Conservation (phyloP, 192 early-diverging fungal genomes). For the Spizellomyces punctatus region DNA sequence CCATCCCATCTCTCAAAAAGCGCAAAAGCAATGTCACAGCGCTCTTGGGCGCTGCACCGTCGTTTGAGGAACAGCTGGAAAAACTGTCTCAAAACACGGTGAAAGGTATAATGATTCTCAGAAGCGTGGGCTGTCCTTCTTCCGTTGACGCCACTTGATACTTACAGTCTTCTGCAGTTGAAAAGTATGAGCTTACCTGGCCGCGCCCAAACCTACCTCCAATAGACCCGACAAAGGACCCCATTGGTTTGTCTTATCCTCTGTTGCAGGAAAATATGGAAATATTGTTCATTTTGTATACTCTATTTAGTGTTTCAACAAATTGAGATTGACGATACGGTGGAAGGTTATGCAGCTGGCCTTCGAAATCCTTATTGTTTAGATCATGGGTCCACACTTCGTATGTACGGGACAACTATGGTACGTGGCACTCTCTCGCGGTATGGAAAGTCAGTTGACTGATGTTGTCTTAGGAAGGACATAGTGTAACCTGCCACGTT, state of each 20-base stretch:
- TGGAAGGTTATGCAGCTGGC: constrained; percentile 33
- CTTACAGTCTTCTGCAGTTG: constrained; percentile 9
- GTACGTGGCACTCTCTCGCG: constrained; percentile 35
- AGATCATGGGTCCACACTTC: constrained; percentile 60
- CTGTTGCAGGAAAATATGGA: not conserved
- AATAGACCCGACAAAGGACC: constrained; percentile 9
- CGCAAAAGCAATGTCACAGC: constrained; percentile 15
- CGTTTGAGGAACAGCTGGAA: constrained; percentile 32
- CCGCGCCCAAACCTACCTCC: constrained; percentile 7
- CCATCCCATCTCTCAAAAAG: constrained; percentile 12
- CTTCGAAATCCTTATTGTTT: constrained; percentile 18
- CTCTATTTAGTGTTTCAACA: constrained; percentile 86
- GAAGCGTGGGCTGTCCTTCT: not conserved
- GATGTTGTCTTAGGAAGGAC: constrained; percentile 59
- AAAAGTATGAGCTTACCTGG: constrained; percentile 18
- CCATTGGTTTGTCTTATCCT: constrained; percentile 28
- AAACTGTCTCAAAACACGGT: constrained; percentile 17
- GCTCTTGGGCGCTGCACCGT: constrained; percentile 7
- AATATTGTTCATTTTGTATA: not conserved
- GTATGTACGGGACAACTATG: constrained; percentile 86
- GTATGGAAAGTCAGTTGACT: too few relatives aligned
- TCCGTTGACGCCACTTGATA: not conserved
- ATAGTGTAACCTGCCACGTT: constrained; percentile 89
- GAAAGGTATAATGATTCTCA: constrained; percentile 1
- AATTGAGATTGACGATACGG: constrained; percentile 90